A percentile compares a stretch with the other conserved stretches of the same genome.
Evolutionary conservation across 1,284 basidiomycete species (phyloP).

Genomic region (Cutaneotrichosporon mucoides): DNA sequence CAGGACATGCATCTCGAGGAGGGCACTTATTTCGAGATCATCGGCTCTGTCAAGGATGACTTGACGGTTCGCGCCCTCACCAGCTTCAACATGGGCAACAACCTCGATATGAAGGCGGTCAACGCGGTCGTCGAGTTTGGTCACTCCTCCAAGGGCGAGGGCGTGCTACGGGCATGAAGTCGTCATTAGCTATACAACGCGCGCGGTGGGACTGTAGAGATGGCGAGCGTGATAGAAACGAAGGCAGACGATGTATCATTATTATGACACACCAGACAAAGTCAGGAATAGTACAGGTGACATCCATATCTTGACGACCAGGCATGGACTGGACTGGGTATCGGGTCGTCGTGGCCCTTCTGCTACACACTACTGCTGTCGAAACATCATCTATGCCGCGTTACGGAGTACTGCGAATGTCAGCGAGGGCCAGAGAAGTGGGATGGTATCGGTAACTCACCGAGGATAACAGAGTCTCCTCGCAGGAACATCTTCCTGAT

Average conservation of each 20-base stretch:
- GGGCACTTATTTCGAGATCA: conserved; percentile 63
- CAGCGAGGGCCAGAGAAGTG: not conserved
- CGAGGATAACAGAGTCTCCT: conserved; percentile 90
- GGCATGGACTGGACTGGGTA: conserved; percentile 14
- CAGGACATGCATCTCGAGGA: conserved; percentile 57
- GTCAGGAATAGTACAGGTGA: conserved; percentile 12
- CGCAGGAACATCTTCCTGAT: conserved; percentile 54
- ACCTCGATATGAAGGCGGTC: conserved; percentile 52
- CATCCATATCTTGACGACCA: conserved; percentile 15
- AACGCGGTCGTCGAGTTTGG: conserved; percentile 40
- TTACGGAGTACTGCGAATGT: conserved; percentile 68
- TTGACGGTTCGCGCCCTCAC: conserved; percentile 62
- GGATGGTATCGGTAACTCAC: conserved; percentile 55
- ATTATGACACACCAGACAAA: not conserved
- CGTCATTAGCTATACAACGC: not conserved
- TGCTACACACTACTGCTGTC: conserved; percentile 1
- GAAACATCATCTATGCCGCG: conserved; percentile 58
- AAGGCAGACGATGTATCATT: conserved; percentile 1
- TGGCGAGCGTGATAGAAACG: not conserved
- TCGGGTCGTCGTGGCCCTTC: not conserved
- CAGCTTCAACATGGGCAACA: conserved; percentile 60
- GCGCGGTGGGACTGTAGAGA: not conserved
- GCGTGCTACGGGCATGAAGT: conserved; percentile 27
- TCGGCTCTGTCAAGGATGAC: conserved; percentile 63
- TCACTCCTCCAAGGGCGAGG: conserved; percentile 39